Evolutionary conservation across 805 yeast species (phyloP), one percentile per base, ranked within the genome.

Genomic region (Suhomyces tanzawaensis): DNA sequence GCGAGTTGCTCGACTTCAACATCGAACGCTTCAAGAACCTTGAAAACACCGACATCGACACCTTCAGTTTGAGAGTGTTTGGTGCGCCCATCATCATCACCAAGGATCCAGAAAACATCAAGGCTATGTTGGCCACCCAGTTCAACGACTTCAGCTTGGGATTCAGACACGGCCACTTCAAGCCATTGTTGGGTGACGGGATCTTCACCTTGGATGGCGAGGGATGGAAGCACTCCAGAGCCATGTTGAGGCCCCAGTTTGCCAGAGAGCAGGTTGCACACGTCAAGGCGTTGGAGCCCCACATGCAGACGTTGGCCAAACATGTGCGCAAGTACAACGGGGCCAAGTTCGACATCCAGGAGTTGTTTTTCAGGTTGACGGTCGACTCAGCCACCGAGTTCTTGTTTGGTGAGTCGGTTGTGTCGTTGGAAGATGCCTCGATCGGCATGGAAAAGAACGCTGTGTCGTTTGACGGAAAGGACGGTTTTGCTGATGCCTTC

Each of bases 211-310:
- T 66, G 43, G 72, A 67, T 42, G 62, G 64, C 15, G 57, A 53
- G 39, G 73, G 72, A 7, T 68, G 73, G 73, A 66, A 67, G 45
- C 65, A 62, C 43, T 61, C 70, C 7, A 47, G 73, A 41, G 59
- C 70, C 15, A 62, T 68, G 72, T 59, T 67, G 43, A 58, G 72
- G 44, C 73, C 73, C 2, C 72, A 68, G 44, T 68, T 68, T 45
- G 65, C 71, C 9, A 55, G 71, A 51, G 72, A 66, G 38, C 70
- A 68, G 46, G 62, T 67, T 37, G 61, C 70, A 6, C 72, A 68
- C 39, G 70, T 66, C 13, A 51, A 56, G 37, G 17, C 57, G 4
- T 54, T 67, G 47, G 73, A 68, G 40, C 69, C 71, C 11, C 73
- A 68, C 45, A 38, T 67, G 12, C 70, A 66, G 42, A 52, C 50